These are phyloP conservation scores for Phytophthora syringae DNA, from an alignment of 352 stramenopile species.

Conservation along the genomic window DNA sequence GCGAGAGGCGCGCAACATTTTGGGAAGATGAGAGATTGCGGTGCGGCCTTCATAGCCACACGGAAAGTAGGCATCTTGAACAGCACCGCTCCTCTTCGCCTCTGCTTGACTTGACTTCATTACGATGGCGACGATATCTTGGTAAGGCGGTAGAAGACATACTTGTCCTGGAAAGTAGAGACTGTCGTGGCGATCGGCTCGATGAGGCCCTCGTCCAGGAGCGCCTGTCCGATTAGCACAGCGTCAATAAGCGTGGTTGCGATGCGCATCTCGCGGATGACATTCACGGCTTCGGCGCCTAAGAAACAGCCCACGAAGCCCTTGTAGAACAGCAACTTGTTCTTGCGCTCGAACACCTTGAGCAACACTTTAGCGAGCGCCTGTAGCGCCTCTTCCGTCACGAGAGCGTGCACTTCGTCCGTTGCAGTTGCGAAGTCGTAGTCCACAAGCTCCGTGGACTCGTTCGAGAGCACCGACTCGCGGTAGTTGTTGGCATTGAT, in stretches of 20 bases:
- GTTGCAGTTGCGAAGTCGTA: constrained; percentile 81
- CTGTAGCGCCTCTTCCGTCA: constrained; percentile 79
- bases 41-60: no score
- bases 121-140: constrained; percentile 50
- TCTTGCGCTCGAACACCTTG: constrained; percentile 88
- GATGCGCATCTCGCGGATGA: constrained; percentile 81
- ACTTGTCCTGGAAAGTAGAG: constrained; percentile 87
- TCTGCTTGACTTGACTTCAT: constrained; percentile 17
- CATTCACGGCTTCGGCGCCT: constrained; percentile 83
- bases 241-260: constrained; percentile 76
- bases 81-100: constrained; percentile 6
- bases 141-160: constrained; percentile 85
- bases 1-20: constrained; percentile 6
- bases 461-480: constrained; percentile 75
- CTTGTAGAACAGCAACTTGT: constrained; percentile 91
- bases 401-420: constrained; percentile 81
- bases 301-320: constrained; percentile 84
- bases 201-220: constrained; percentile 84
- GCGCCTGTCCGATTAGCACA: constrained; percentile 77
- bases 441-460: constrained; percentile 59
- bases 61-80: constrained; percentile 9
- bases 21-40: no score
- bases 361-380: constrained; percentile 73
- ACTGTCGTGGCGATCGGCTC: constrained; percentile 76
- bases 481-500: constrained; percentile 76